phyloP scores from a whole-genome alignment of 2,329 filamentous ascomycete species.

The Aspergillus phoenicis region DNA sequence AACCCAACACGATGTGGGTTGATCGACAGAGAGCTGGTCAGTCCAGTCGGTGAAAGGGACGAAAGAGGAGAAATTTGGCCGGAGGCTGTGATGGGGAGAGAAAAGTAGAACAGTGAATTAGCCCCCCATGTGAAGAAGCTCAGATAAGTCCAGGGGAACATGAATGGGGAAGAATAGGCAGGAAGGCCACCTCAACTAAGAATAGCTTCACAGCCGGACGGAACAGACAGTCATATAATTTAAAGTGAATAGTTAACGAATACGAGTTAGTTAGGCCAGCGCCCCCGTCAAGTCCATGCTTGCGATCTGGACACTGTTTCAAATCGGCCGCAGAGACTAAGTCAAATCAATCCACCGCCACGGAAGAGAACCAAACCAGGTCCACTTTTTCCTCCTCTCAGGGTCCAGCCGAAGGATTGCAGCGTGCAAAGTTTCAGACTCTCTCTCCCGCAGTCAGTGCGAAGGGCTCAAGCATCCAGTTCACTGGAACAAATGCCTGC shows the following conservation, averaged over 20 bases:
- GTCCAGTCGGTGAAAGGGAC: background rate
- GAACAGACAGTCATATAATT: no score
- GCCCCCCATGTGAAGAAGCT: background rate
- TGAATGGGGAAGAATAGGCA: background rate
- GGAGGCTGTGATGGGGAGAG: background rate
- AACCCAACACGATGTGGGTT: background rate
- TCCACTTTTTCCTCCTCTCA: background rate
- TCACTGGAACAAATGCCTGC: background rate
- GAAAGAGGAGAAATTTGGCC: background rate
- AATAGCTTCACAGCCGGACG: background rate
- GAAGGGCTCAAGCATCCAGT: background rate
- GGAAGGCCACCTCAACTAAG: background rate
- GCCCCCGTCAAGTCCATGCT: constrained; percentile 9
- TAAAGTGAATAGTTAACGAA: no score
- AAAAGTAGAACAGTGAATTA: background rate
- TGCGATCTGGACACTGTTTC: constrained; percentile 13
- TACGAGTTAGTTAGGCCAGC: no score
- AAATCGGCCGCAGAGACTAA: constrained; percentile 8
- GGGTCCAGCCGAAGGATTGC: constrained; percentile 9
- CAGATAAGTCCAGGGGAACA: background rate
- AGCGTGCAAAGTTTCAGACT: background rate
- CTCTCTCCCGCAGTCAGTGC: background rate
- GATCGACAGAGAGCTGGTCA: constrained; percentile 2
- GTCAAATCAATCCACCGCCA: background rate
- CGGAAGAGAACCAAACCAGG: background rate